Evolutionary conservation across 139 green algal species (phyloP).

Genomic region (Mychonastes homosphaera): DNA sequence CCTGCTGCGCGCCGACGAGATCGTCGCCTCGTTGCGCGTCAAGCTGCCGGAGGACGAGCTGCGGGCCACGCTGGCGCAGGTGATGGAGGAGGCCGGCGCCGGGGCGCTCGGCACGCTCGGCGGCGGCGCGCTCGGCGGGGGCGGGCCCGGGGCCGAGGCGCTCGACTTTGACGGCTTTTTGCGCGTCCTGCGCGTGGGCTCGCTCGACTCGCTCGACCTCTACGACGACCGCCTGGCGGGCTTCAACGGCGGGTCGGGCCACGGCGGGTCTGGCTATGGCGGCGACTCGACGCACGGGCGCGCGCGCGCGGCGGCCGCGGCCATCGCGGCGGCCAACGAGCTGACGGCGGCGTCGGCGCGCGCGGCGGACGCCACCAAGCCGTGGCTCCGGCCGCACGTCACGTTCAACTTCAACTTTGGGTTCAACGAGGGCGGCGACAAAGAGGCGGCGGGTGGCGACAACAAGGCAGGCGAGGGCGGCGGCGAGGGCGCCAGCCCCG

Average conservation of each 20-base stretch:
- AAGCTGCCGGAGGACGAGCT: slow-evolving; percentile 31
- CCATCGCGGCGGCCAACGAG: slow-evolving; percentile 4
- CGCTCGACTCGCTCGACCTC: slow-evolving; percentile 30
- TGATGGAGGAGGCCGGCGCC: slow-evolving; percentile 18
- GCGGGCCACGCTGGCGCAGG: slow-evolving; percentile 13
- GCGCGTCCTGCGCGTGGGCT: slow-evolving; percentile 18
- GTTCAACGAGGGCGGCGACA: slow-evolving; percentile 7
- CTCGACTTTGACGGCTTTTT: slow-evolving; percentile 40
- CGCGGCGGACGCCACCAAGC: slow-evolving; percentile 2
- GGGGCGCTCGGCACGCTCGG: background rate
- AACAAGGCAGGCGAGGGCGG: background rate
- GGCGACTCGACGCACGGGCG: slow-evolving; percentile 13
- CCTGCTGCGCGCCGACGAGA: slow-evolving; percentile 20
- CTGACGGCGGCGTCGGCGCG: background rate
- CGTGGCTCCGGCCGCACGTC: slow-evolving; percentile 14
- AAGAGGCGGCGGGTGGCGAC: background rate
- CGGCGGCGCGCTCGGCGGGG: background rate
- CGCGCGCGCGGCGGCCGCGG: slow-evolving; percentile 5
- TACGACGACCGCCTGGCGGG: slow-evolving; percentile 37
- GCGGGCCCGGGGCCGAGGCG: slow-evolving; percentile 2
- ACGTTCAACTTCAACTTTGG: slow-evolving; percentile 27
- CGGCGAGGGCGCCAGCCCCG: background rate
- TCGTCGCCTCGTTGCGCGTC: slow-evolving; percentile 19
- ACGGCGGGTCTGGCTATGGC: too few relatives aligned
- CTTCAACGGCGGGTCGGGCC: too few relatives aligned